Percentiles rank a stretch among this genome's conserved stretches.
Conservation (phyloP, 2,329 filamentous ascomycete genomes). For the Fusarium sp. region DNA sequence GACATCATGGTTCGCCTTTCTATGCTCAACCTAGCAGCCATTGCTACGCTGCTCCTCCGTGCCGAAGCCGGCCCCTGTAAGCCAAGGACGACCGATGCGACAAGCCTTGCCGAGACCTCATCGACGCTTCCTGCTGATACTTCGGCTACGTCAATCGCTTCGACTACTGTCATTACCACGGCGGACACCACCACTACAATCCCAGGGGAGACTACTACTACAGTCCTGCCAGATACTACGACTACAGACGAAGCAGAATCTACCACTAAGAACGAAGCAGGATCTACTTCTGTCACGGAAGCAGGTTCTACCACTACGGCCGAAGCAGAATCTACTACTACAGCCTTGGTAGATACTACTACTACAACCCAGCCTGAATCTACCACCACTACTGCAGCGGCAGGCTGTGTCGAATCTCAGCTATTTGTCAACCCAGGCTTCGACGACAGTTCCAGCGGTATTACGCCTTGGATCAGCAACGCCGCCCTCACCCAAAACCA, state of each 20-base stretch:
- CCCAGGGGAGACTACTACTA: too few species aligned
- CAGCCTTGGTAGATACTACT: too few species aligned
- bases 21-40: not conserved
- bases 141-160: not conserved
- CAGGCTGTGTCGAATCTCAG: not conserved
- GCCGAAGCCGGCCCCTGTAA: conserved; percentile 3
- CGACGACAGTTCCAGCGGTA: not conserved
- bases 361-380: too few species aligned
- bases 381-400: not conserved
- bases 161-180: not conserved
- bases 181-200: not conserved
- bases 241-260: too few species aligned
- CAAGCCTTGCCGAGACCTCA: not conserved
- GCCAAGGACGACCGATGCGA: not conserved
- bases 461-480: not conserved
- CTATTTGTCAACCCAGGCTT: not conserved
- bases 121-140: not conserved
- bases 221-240: too few species aligned
- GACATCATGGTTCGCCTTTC: not conserved
- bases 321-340: too few species aligned
- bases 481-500: rapidly evolving
- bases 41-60: not conserved
- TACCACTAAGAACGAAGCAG: too few species aligned
- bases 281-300: too few species aligned
- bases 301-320: too few species aligned